Base-by-base conservation (phyloP, 352 stramenopile species). In the Globisporangium polare region DNA sequence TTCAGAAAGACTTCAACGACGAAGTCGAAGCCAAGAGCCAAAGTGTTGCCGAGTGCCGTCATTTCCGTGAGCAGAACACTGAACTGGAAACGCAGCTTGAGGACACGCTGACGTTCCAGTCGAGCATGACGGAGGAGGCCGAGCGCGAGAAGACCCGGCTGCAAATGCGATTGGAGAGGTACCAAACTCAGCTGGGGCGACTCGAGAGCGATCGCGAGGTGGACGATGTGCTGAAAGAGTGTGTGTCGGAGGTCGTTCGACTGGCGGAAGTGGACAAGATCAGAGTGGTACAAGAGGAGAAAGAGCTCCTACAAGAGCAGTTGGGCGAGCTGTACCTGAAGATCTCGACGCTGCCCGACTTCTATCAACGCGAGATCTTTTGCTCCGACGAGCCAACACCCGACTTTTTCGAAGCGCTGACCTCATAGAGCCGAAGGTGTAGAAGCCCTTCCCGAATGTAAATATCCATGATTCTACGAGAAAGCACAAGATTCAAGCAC, bases 361-460 rank as follows among this genome's bases (percentile, higher is more conserved):
- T 94, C 47, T 94, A 94, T 49, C 78, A 93, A 53, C 82, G 84
- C 42, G 75, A 93, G 69, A 88, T 94, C 47, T 94, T 94, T 65
- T 94, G 86, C 62, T 82, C 82, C 27, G 67, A 78, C 1, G 86
- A 94, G 33, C 80, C 83, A 24, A 76, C 72, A 26, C 69, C 81
- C n/a, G 77, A 78, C 43, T 94, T 94, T 63, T 94, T 94, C 47
- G 83, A 94, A 29, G 80, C 69, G 6, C 66, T 94, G n/a, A 94
- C 85, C 42, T 74, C 69, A 33, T 66, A 57, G 53, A 42, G 33
- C 20, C 18, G 13, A 2, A 29, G 4, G 33, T 18, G 24, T 52
- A 9, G 33, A 62, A 53, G 24, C 24, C 26, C 24, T 53, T 39
- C 26, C 26, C 15, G 31, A 24, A 4, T 55, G 49, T 55, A 41